These are phyloP conservation scores for Beta macrorhiza DNA, from an alignment of 179 eudicot genomes.

Conservation along the genomic window DNA sequence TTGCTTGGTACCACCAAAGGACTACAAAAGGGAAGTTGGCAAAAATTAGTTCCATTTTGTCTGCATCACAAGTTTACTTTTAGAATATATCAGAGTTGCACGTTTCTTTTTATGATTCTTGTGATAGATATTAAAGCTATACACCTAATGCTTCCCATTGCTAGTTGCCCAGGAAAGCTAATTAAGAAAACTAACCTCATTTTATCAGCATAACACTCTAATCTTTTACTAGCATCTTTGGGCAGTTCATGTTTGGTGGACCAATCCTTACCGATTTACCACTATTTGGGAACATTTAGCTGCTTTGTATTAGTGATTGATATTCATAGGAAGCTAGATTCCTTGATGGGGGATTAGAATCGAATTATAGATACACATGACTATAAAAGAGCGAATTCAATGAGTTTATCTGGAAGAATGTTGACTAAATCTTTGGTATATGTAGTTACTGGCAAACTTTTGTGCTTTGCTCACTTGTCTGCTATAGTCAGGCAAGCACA, in stretches of 20 bases:
- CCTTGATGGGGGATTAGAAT: neutral
- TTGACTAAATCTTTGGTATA: neutral
- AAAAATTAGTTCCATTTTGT: slow-evolving; percentile 17
- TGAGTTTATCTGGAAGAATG: neutral
- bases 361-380: neutral
- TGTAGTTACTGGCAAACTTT: neutral
- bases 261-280: neutral
- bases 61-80: slow-evolving; percentile 27
- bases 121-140: slow-evolving; percentile 26
- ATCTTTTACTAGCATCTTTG: neutral
- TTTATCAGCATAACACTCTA: neutral
- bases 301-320: neutral
- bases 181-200: slow-evolving; percentile 19
- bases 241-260: neutral
- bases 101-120: slow-evolving; percentile 32
- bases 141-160: slow-evolving; percentile 26
- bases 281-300: neutral
- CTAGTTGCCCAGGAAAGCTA: slow-evolving; percentile 27
- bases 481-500: slow-evolving; percentile 2
- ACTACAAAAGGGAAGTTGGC: slow-evolving; percentile 16
- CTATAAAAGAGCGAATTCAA: neutral
- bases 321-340: neutral
- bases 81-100: slow-evolving; percentile 28
- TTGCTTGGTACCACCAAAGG: slow-evolving; percentile 17
- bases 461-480: neutral